Percentiles rank a stretch among this genome's conserved stretches.
phyloP scores from a whole-genome alignment of 352 stramenopile genomes.

The Pythium myriotylum region DNA sequence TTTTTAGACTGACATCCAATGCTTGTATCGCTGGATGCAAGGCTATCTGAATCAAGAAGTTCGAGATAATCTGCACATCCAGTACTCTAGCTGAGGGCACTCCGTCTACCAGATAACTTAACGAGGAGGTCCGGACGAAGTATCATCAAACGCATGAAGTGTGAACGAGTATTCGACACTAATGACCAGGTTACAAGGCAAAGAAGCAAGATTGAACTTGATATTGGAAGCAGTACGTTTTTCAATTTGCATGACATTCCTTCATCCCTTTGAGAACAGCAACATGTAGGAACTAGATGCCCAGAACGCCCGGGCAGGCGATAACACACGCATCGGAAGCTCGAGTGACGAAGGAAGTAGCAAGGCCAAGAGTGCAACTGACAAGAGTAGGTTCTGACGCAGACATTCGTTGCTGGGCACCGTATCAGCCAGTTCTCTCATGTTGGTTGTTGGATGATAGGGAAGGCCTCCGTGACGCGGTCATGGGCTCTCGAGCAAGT shows the following conservation, averaged over 20 bases:
- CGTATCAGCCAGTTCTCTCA: too few species aligned
- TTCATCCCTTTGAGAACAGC: too few species aligned
- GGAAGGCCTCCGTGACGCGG: slow-evolving; percentile 30
- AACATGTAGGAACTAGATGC: slow-evolving; percentile 60
- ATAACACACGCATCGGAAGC: not conserved
- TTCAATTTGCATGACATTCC: not conserved
- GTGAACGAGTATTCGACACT: slow-evolving; percentile 31
- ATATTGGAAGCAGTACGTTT: slow-evolving; percentile 65
- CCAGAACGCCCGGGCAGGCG: slow-evolving; percentile 44
- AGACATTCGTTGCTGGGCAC: too few species aligned
- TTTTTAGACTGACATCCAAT: not conserved
- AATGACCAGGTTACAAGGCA: slow-evolving; percentile 54
- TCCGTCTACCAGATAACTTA: slow-evolving; percentile 77
- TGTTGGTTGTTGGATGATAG: not conserved
- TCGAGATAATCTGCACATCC: slow-evolving; percentile 75
- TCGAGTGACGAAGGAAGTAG: not conserved
- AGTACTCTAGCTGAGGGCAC: slow-evolving; percentile 69
- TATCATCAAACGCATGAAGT: slow-evolving; percentile 43
- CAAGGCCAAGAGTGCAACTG: too few species aligned
- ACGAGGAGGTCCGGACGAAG: too few species aligned
- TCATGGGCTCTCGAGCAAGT: slow-evolving; percentile 65
- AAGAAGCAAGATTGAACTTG: slow-evolving; percentile 66
- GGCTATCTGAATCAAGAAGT: slow-evolving; percentile 69
- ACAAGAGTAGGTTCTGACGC: too few species aligned
- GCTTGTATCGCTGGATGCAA: slow-evolving; percentile 25